phyloP scores from a whole-genome alignment of 2,329 filamentous ascomycete species.

The Clonostachys sp. region DNA sequence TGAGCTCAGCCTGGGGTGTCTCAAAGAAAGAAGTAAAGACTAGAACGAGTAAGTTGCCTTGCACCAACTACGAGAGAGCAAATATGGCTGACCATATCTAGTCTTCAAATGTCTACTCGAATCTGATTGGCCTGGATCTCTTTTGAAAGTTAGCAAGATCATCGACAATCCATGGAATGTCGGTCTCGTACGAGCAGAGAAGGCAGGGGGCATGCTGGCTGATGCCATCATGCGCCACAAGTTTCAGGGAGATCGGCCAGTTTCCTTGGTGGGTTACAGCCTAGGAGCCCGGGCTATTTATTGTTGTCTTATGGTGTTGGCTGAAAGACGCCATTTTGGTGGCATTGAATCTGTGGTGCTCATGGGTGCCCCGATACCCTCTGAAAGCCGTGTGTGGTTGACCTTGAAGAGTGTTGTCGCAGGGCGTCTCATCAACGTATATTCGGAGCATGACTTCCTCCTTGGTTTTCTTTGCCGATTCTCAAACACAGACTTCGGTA shows the following conservation, averaged over 20 bases:
- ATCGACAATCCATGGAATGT: conserved; percentile 80
- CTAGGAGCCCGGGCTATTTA: conserved; percentile 81
- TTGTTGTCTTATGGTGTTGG: conserved; percentile 73
- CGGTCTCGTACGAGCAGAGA: conserved; percentile 72
- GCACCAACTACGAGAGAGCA: neutral
- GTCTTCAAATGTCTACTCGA: conserved; percentile 53
- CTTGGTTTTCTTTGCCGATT: conserved; percentile 84
- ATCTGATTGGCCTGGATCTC: conserved; percentile 55
- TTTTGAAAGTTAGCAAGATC: conserved; percentile 66
- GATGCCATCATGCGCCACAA: conserved; percentile 74
- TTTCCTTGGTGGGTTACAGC: conserved; percentile 79
- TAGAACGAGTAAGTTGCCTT: conserved; percentile 35
- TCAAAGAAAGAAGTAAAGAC: conserved; percentile 50
- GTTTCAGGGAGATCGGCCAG: conserved; percentile 75
- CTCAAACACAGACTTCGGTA: conserved; percentile 74
- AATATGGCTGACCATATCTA: conserved; percentile 12
- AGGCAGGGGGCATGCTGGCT: conserved; percentile 66
- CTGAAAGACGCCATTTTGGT: conserved; percentile 78
- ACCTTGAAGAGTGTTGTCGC: conserved; percentile 73
- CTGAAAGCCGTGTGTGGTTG: conserved; percentile 69
- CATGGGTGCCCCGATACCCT: conserved; percentile 77
- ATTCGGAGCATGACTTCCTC: conserved; percentile 81
- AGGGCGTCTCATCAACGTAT: conserved; percentile 86
- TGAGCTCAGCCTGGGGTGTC: conserved; percentile 73
- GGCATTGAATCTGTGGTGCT: conserved; percentile 81